These are phyloP conservation scores for Ceratocystis eucalypticola DNA, from an alignment of 2,329 filamentous ascomycete species.

Conservation along the genomic window DNA sequence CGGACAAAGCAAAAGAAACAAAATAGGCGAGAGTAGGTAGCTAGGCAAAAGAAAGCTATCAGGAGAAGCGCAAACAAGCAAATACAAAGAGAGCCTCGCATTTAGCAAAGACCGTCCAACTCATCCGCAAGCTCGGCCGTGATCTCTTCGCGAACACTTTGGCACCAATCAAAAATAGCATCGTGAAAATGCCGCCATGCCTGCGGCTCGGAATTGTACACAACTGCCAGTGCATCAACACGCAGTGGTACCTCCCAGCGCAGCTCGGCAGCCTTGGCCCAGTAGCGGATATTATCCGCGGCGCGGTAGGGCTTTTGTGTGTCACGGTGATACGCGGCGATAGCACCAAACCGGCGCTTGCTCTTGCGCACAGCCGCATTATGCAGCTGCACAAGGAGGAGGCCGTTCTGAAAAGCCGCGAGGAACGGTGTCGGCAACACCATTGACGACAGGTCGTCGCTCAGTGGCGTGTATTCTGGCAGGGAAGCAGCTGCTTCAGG, in stretches of 20 bases:
- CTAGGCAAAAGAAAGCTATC: neutral
- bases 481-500: slow-evolving; percentile 30
- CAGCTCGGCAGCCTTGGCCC: slow-evolving; percentile 89
- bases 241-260: slow-evolving; percentile 79
- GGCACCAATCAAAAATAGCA: slow-evolving; percentile 72
- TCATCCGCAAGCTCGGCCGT: slow-evolving; percentile 43
- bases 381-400: slow-evolving; percentile 73
- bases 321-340: slow-evolving; percentile 81
- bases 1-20: too few species aligned
- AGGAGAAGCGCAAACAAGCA: neutral
- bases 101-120: slow-evolving; percentile 9
- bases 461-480: slow-evolving; percentile 47
- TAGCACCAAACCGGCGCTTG: slow-evolving; percentile 72
- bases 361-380: slow-evolving; percentile 80
- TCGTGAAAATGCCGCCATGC: slow-evolving; percentile 74
- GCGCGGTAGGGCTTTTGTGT: slow-evolving; percentile 87
- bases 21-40: too few species aligned
- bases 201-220: slow-evolving; percentile 55
- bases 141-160: slow-evolving; percentile 70
- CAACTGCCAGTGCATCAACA: slow-evolving; percentile 74
- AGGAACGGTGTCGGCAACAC: slow-evolving; percentile 62
- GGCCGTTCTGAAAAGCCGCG: slow-evolving; percentile 58
- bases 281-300: slow-evolving; percentile 87
- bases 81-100: neutral
- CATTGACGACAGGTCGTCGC: slow-evolving; percentile 11